Evolutionary conservation across 495 filamentous ascomycete genomes (phyloP), one percentile per base, ranked within the genome.

Genomic region (Cladorrhinum samala): DNA sequence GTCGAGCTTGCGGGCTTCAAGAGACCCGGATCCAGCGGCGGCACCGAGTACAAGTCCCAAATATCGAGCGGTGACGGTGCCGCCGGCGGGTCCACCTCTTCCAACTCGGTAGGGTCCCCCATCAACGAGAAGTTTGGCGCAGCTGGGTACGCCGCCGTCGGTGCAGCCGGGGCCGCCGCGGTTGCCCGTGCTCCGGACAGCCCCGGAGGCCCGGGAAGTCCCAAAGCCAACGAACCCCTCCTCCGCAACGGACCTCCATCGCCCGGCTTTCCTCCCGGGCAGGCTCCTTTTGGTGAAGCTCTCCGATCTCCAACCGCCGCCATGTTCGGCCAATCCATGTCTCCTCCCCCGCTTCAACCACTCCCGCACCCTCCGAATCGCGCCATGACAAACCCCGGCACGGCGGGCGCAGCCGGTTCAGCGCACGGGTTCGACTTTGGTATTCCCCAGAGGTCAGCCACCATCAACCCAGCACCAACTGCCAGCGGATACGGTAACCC

Each of bases 1-100:
- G 68, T 75, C n/a, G 86, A 88, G 67, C 72, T 86, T 53, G 72
- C 83, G 61, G 76, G 78, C 46, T 83, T 72, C 65, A 66, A 66
- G 49, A 69, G 67, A 56, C 64, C 61, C 51, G 75, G 75, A 77
- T 58, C 72, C 73, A 65, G 63, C 49, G 50, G 65, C 20, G 74
- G 68, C 6, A 49, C 67, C 19, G 72, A 75, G 53, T 77, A 77
- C 54, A 56, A 68, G 33, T 63, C 66, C 48, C 56, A 70, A 11
- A 66, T 70, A 64, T 58, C 56, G 13, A 38, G 53, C 16, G 61
- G 61, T 39, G 49, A 60, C 8, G 66, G 66, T 40, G 67, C 71
- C 58, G 61, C 68, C 54, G 69, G 64, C 50, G 46, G 74, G 1
- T 56, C 67, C 16, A 55, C 62, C 27, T 68, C 72, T 5, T 71